Base-by-base conservation (phyloP, 768 basidiomycete species). In the Serendipita indica region DNA sequence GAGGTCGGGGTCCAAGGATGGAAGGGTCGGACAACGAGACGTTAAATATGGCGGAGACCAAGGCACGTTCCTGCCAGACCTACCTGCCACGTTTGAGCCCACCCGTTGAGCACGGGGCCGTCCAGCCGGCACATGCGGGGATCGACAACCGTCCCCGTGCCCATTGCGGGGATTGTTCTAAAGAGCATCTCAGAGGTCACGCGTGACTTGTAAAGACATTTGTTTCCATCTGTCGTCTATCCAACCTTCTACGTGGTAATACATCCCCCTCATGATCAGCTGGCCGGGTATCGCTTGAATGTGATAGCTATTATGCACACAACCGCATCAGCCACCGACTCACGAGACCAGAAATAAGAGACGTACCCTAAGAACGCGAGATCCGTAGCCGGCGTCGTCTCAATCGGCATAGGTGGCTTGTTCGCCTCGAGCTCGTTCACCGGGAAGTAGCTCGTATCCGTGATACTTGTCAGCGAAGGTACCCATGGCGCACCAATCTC, bases 281-380 rank as follows among this genome's bases (percentile, higher is more conserved):
- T 43, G 27, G 41, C 41, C n/a, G 41, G 41, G 27, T 43, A 43
- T 43, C 41, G 41, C 41, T 43, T 43, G 27, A 43, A 43, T n/a
- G 41, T 43, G 16, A n/a, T n/a, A n/a, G n/a, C n/a, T n/a, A n/a
- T n/a, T n/a, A n/a, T n/a, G n/a, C n/a, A n/a, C n/a, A n/a, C n/a
- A n/a, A n/a, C n/a, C n/a, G n/a, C n/a, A n/a, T n/a, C n/a, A n/a
- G n/a, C n/a, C n/a, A n/a, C n/a, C n/a, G n/a, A n/a, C n/a, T n/a
- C n/a, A n/a, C n/a, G n/a, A n/a, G n/a, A n/a, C n/a, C n/a, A n/a
- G n/a, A 35, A 34, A 57, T 14, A 54, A n/a, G 7, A 62, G 35
- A 64, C 69, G 62, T 73, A 80, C 67, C 79, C 79, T 63, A 81
- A 70, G 73, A 81, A 81, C 1, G 79, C 79, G 39, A 81, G 69